phyloP scores from a whole-genome alignment of 129 eudicot genomes.

The Arctium minus region DNA sequence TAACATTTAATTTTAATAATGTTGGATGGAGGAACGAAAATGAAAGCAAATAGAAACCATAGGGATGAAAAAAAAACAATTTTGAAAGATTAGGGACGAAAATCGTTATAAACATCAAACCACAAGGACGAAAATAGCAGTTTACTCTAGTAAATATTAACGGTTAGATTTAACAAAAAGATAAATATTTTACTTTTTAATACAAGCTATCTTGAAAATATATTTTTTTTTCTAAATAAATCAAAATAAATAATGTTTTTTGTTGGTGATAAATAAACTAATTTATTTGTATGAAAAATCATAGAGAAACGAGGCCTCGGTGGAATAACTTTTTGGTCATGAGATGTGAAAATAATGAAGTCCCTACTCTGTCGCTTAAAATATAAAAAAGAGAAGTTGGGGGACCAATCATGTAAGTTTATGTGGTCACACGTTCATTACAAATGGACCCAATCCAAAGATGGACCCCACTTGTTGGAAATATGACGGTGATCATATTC shows the following conservation, averaged over 20 bases:
- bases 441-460: not conserved
- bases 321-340: slow-evolving; percentile 1
- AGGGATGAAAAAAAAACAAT: too few species aligned
- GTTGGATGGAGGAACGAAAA: too few species aligned
- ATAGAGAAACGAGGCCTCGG: not conserved
- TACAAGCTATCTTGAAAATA: too few species aligned
- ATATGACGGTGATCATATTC: slow-evolving; percentile 17
- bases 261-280: not conserved
- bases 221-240: not conserved
- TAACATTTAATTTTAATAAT: too few species aligned
- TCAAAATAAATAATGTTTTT: not conserved
- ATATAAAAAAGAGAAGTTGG: slow-evolving; percentile 1
- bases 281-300: not conserved
- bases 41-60: too few species aligned
- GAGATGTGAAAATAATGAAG: slow-evolving; percentile 8
- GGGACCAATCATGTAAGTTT: slow-evolving; percentile 21
- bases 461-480: slow-evolving; percentile 14
- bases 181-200: too few species aligned
- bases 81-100: too few species aligned
- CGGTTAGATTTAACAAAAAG: too few species aligned
- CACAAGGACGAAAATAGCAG: too few species aligned
- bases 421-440: slow-evolving; percentile 6
- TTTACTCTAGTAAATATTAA: too few species aligned
- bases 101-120: too few species aligned
- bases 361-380: slow-evolving; percentile 13